These are phyloP conservation scores for Magnolia kwangsiensis DNA, from an alignment of 164 flowering plant genomes.

Conservation along the genomic window DNA sequence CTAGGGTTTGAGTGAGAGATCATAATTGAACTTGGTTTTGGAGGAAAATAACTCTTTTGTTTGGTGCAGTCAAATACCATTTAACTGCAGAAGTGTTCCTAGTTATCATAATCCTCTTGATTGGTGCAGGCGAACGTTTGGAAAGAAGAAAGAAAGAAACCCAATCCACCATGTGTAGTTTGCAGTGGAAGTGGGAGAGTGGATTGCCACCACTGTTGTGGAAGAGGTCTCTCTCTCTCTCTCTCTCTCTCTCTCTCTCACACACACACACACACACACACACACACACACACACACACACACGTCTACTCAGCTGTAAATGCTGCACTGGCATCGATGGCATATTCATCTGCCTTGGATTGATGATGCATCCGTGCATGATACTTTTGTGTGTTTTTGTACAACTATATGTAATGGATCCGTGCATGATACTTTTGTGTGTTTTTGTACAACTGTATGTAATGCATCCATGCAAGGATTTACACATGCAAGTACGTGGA, in stretches of 20 bases:
- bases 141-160: slow-evolving; percentile 40
- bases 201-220: slow-evolving; percentile 57
- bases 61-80: background rate
- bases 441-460: too few relatives aligned
- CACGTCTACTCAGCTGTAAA: too few relatives aligned
- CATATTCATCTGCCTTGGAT: too few relatives aligned
- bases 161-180: slow-evolving; percentile 66
- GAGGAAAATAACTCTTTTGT: background rate
- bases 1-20: background rate
- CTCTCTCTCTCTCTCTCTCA: background rate
- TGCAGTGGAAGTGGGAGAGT: slow-evolving; percentile 75
- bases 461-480: too few relatives aligned
- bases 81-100: background rate
- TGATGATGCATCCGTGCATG: too few relatives aligned
- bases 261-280: too few relatives aligned
- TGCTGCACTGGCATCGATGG: too few relatives aligned
- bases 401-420: too few relatives aligned
- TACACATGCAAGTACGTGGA: too few relatives aligned
- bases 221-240: slow-evolving; percentile 56
- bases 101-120: background rate
- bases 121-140: slow-evolving; percentile 65
- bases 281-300: too few relatives aligned
- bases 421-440: too few relatives aligned
- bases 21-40: background rate
- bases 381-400: too few relatives aligned